Conservation (phyloP, 768 basidiomycete species). For the Leccinellum albellum region DNA sequence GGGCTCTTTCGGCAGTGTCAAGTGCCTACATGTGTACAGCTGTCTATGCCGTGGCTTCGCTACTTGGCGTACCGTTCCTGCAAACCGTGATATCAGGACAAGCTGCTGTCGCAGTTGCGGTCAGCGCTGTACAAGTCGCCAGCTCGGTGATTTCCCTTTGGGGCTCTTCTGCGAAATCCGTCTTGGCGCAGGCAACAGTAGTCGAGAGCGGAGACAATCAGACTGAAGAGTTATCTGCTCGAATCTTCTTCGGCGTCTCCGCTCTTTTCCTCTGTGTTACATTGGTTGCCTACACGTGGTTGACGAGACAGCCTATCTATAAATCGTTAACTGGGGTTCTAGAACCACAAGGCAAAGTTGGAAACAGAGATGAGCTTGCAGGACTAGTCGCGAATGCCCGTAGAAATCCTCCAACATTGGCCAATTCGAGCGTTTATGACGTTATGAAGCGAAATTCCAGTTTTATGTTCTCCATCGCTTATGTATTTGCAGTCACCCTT, state of each 20-base stretch:
- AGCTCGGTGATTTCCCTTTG: constrained; percentile 60
- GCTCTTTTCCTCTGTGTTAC: constrained; percentile 59
- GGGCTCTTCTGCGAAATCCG: constrained; percentile 34
- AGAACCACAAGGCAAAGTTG: constrained; percentile 35
- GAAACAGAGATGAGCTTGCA: constrained; percentile 27
- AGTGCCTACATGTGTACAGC: constrained; percentile 78
- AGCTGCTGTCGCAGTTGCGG: constrained; percentile 78
- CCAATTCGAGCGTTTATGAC: constrained; percentile 43
- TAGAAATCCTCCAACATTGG: constrained; percentile 24
- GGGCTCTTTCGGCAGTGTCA: constrained; percentile 53
- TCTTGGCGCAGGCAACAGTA: constrained; percentile 17
- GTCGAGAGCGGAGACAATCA: constrained; percentile 30
- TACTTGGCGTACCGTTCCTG: constrained; percentile 71
- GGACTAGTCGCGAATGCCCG: constrained; percentile 34
- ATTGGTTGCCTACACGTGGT: constrained; percentile 50
- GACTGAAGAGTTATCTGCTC: constrained; percentile 64
- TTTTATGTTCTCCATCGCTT: constrained; percentile 71
- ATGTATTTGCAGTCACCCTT: constrained; percentile 79
- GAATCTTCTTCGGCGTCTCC: constrained; percentile 70
- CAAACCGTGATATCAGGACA: constrained; percentile 84
- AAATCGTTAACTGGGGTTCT: constrained; percentile 47
- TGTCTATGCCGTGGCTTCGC: constrained; percentile 73
- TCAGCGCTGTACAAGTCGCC: constrained; percentile 72
- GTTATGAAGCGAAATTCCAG: constrained; percentile 61
- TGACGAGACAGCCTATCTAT: constrained; percentile 59